Evolutionary conservation across 1,284 basidiomycete genomes (phyloP), one percentile per base, ranked within the genome.

Genomic region (Tausonia pullulans): DNA sequence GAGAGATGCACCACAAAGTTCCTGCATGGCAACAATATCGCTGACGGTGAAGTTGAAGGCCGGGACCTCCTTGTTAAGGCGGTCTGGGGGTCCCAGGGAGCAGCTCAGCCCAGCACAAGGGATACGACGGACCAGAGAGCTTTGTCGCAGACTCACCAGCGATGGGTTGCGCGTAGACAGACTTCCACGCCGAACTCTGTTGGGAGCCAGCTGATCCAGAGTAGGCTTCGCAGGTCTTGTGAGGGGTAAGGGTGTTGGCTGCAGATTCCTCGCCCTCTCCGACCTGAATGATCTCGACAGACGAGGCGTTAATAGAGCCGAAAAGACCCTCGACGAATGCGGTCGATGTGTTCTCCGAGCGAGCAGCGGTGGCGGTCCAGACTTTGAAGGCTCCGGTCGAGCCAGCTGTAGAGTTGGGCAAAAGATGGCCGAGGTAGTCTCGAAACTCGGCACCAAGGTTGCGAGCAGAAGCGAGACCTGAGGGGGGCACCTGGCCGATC

Each of bases 1-100:
- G 27, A 27, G 27, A 27, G 27, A 27, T 2, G 27, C 27, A 27
- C 71, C 71, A 56, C 69, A 70, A 11, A 71, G 54, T 69, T 72
- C 69, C 41, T 61, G 56, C 52, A 67, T 65, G 13, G 69, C 69
- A 43, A 69, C 66, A n/a, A 72, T 64, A 49, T 72, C 71, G 57
- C 69, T 61, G 3, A 72, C 58, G 16, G 62, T 60, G 52, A 68
- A 70, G 11, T 67, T 55, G 54, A 67, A 61, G 5, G 58, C 58
- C 0, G 67, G 62, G 10, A 67, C 66, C 52, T 67, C n/a, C 1
- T 27, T 41, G 44, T 67, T 60, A 9, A 73, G 41, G 45, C 71
- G 62, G 7, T 67, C 27, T 27, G 27, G 27, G 27, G 27, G 27
- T 27, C 2, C 27, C 27, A 27, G 27, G 27, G 27, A 27, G 2